These are phyloP conservation scores for Boletus vermiculosoides DNA, from an alignment of 768 basidiomycete species.

Conservation along the genomic window DNA sequence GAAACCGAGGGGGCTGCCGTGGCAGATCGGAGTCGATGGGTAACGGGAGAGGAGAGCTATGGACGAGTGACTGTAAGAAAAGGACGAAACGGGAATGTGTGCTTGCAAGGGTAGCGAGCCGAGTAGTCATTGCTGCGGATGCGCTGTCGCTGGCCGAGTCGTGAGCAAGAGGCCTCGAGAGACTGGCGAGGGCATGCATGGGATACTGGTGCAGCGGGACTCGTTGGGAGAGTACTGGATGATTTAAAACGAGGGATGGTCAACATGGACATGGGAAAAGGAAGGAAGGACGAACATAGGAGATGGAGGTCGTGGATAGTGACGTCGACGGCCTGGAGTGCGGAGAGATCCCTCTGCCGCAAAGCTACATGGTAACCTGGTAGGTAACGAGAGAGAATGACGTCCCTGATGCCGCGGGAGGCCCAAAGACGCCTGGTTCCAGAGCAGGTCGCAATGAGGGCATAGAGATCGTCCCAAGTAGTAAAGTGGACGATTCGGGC, in stretches of 20 bases:
- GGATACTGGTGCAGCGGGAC: constrained; percentile 71
- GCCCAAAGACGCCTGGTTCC: constrained; percentile 36
- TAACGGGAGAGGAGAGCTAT: constrained; percentile 53
- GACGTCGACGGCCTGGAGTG: constrained; percentile 48
- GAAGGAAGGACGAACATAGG: constrained; percentile 51
- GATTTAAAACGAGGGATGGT: constrained; percentile 1
- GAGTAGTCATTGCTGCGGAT: constrained; percentile 24
- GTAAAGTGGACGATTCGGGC: constrained; percentile 30
- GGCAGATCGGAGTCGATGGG: constrained; percentile 45
- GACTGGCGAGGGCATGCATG: constrained; percentile 56
- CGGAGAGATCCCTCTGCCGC: constrained; percentile 38
- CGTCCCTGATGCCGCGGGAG: constrained; percentile 34
- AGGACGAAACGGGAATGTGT: constrained; percentile 77
- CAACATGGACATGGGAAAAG: constrained; percentile 6
- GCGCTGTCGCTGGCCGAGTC: constrained; percentile 31
- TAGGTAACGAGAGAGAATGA: constrained; percentile 49
- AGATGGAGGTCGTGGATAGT: constrained; percentile 60
- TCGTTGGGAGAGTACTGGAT: constrained; percentile 61
- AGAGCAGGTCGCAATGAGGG: constrained; percentile 37
- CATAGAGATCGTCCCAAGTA: constrained; percentile 42
- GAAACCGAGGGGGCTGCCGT: constrained; percentile 22
- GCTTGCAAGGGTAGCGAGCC: constrained; percentile 49
- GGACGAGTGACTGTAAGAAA: constrained; percentile 67
- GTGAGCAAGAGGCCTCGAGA: constrained; percentile 39
- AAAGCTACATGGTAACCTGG: constrained; percentile 53